Evolutionary conservation across 2,329 filamentous ascomycete genomes (phyloP), one percentile per base, ranked within the genome.

Genomic region (Calonectria leucothoes): DNA sequence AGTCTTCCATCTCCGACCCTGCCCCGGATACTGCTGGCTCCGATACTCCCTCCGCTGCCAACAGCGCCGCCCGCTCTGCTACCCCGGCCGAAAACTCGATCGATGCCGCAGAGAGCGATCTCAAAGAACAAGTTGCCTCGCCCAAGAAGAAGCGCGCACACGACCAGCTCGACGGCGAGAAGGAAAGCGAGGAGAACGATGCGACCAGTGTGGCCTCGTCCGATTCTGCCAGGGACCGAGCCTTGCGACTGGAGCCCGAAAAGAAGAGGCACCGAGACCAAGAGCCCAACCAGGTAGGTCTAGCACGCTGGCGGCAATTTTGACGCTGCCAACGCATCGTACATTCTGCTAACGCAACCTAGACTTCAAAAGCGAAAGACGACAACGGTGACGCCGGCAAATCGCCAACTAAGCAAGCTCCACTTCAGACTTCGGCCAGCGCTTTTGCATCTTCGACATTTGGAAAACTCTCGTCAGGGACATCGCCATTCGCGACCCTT

Each of bases 391-490:
- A 79, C 42, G 64, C 72, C 6, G 75, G 69, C 73, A 79, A 78
- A 59, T 77, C 80, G 23, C 68, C 77, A 27, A 65, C 74, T 45
- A 82, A 82, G 69, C 78, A 81, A 64, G 52, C 76, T 35, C 73
- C 78, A 76, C 73, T 76, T 42, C 81, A 82, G 66, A 89, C 91
- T 23, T 91, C 93, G 8, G 74, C 87, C 15, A 90, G 90, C 12
- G 91, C 92, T 7, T 95, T 95, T 82, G 91, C 91, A 27, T 88
- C 88, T 61, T 95, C 94, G 4, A 91, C 89, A 23, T 92, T 95
- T 80, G 90, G 92, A 66, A 91, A 92, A 66, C 90, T 95, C 69
- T 89, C 93, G 10, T 86, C 89, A 29, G 89, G 90, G 6, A 86
- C 89, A 31, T 95, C 93, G 5, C 92, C 92, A 0, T 94, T 94